A percentile compares a stretch with the other conserved stretches of the same genome.
Conservation (phyloP, 306 rosid genomes). For the Phaseolus lunatus region DNA sequence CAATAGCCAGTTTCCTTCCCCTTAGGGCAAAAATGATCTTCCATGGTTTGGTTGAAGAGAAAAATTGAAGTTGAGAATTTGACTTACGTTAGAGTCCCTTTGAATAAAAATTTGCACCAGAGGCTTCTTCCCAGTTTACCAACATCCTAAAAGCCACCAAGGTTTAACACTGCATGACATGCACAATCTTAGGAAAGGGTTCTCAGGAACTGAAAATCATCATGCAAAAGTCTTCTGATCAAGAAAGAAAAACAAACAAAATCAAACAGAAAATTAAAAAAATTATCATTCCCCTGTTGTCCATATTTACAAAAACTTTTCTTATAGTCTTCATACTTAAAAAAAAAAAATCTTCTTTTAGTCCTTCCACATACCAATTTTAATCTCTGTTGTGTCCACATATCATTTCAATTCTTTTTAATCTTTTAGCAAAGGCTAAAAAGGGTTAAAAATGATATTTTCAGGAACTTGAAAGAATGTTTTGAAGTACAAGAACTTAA, state of each 20-base stretch:
- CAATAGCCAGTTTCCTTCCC: conserved; percentile 59
- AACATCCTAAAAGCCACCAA: conserved; percentile 36
- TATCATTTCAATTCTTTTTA: too few relatives aligned
- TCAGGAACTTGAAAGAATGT: too few relatives aligned
- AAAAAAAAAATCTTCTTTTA: too few relatives aligned
- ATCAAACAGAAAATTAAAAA: conserved; percentile 5
- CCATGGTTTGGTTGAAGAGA: conserved; percentile 58
- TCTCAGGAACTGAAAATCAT: conserved; percentile 21
- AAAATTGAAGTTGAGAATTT: conserved; percentile 30
- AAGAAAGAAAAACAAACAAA: conserved; percentile 7
- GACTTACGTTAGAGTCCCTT: conserved; percentile 42
- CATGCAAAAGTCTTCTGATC: background rate
- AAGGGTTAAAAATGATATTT: too few relatives aligned
- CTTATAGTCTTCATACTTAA: too few relatives aligned
- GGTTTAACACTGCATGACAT: conserved; percentile 10
- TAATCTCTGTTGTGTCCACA: too few relatives aligned
- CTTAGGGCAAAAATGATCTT: conserved; percentile 52
- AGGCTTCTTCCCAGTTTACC: conserved; percentile 42
- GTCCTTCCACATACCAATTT: too few relatives aligned
- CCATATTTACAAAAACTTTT: too few relatives aligned
- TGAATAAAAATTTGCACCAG: conserved; percentile 13
- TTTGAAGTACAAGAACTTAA: too few relatives aligned
- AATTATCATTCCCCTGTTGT: too few relatives aligned
- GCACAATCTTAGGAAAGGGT: conserved; percentile 22
- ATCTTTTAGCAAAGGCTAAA: too few relatives aligned